A percentile compares a stretch with the other conserved stretches of the same genome.
Conservation (phyloP, 2,329 filamentous ascomycete genomes). For the Pyrenophora seminiperda region DNA sequence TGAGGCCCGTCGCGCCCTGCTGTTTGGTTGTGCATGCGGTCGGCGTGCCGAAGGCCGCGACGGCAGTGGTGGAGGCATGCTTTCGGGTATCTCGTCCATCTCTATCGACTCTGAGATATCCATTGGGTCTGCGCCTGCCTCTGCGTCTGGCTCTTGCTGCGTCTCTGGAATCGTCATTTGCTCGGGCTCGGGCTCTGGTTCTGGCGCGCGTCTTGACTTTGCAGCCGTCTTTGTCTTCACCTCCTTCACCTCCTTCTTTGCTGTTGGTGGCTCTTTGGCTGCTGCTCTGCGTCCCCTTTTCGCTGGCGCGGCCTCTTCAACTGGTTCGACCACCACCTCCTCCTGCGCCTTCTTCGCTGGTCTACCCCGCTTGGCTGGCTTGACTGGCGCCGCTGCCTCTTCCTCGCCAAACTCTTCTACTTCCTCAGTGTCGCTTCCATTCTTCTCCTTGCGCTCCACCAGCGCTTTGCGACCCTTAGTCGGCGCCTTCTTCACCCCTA, state of each 20-base stretch:
- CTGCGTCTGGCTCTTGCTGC: constrained; percentile 45
- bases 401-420: constrained; percentile 50
- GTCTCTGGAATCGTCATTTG: constrained; percentile 53
- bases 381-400: constrained; percentile 23
- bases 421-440: constrained; percentile 53
- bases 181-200: constrained; percentile 45
- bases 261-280: constrained; percentile 26
- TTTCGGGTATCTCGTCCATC: constrained; percentile 44
- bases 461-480: constrained; percentile 49
- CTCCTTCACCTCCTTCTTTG: constrained; percentile 28
- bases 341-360: constrained; percentile 55
- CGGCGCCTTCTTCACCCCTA: constrained; percentile 44
- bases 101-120: constrained; percentile 49
- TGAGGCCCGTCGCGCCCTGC: constrained; percentile 46
- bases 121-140: constrained; percentile 46
- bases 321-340: constrained; percentile 27
- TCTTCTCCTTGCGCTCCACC: constrained; percentile 48
- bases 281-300: constrained; percentile 41
- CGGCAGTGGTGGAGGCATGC: constrained; percentile 31
- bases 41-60: constrained; percentile 31
- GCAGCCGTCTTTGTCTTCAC: constrained; percentile 22
- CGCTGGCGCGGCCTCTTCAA: constrained; percentile 25
- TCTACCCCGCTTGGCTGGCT: constrained; percentile 38
- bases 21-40: constrained; percentile 26
- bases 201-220: constrained; percentile 43